These are phyloP conservation scores for Aureobasidium namibiae DNA, from an alignment of 2,329 filamentous ascomycete species.

Conservation along the genomic window DNA sequence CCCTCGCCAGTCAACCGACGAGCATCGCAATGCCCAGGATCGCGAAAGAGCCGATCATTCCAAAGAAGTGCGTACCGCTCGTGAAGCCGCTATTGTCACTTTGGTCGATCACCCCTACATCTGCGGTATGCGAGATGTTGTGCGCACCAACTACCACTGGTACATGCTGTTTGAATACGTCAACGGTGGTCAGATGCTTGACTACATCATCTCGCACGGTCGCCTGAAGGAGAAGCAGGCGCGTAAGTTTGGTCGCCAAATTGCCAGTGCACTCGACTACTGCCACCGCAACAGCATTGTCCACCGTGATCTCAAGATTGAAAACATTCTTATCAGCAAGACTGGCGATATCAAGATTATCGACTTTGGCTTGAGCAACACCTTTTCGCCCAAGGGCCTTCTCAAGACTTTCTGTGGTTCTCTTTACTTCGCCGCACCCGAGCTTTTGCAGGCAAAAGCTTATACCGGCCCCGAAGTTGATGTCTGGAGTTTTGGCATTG, in stretches of 20 bases:
- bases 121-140: conserved; percentile 88
- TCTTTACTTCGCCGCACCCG: conserved; percentile 93
- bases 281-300: conserved; percentile 98
- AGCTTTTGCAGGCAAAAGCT: conserved; percentile 83
- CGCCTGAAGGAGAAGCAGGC: conserved; percentile 97
- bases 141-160: conserved; percentile 96
- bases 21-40: conserved; percentile 62
- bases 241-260: conserved; percentile 93
- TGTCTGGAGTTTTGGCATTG: conserved; percentile 97
- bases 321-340: conserved; percentile 98
- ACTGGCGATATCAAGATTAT: conserved; percentile 99
- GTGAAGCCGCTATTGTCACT: conserved; percentile 93
- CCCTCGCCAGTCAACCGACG: conserved; percentile 79
- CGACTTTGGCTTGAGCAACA: conserved; percentile 93
- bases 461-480: conserved; percentile 97
- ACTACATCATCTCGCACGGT: conserved; percentile 98
- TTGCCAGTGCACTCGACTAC: conserved; percentile 92
- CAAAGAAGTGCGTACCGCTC: conserved; percentile 88
- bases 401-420: conserved; percentile 97
- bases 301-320: conserved; percentile 94
- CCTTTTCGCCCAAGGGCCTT: conserved; percentile 77
- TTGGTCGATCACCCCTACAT: conserved; percentile 92
- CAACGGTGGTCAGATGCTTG: conserved; percentile 97
- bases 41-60: conserved; percentile 89
- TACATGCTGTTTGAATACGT: conserved; percentile 99